These are phyloP conservation scores for Macrocybe gigantea DNA, from an alignment of 768 basidiomycete genomes.

Conservation along the genomic window DNA sequence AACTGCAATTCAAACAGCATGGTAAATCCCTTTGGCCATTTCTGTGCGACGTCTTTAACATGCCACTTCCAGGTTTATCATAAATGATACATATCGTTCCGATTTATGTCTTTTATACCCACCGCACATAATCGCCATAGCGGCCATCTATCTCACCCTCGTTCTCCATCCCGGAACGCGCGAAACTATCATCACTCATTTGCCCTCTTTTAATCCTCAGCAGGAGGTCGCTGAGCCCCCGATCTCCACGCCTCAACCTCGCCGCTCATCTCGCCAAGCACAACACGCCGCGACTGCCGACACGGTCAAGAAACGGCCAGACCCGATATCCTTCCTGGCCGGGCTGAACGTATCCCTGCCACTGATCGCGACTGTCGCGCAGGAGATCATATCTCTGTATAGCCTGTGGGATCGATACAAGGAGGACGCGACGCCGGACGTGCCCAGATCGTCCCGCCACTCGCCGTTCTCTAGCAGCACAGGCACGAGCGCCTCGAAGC, in stretches of 20 bases:
- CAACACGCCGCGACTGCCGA: slow-evolving; percentile 14
- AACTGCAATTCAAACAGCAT: slow-evolving; percentile 82
- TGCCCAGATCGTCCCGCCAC: slow-evolving; percentile 13
- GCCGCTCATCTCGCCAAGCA: slow-evolving; percentile 51
- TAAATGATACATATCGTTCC: slow-evolving; percentile 95
- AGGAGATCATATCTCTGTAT: slow-evolving; percentile 89
- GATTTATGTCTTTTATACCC: slow-evolving; percentile 93
- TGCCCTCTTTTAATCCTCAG: slow-evolving; percentile 17
- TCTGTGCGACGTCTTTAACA: neutral
- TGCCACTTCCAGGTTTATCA: slow-evolving; percentile 65
- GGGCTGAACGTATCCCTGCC: slow-evolving; percentile 81
- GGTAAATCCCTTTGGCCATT: slow-evolving; percentile 37
- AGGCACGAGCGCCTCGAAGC: slow-evolving; percentile 19
- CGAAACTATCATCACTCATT: slow-evolving; percentile 33
- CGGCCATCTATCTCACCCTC: slow-evolving; percentile 86
- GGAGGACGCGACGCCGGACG: slow-evolving; percentile 48
- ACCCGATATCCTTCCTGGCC: slow-evolving; percentile 79
- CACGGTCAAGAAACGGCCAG: slow-evolving; percentile 34
- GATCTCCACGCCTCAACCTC: slow-evolving; percentile 13
- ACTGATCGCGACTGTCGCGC: slow-evolving; percentile 76
- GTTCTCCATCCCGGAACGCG: slow-evolving; percentile 62
- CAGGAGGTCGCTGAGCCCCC: slow-evolving; percentile 12
- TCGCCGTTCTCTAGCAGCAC: slow-evolving; percentile 20
- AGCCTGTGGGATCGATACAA: slow-evolving; percentile 84
- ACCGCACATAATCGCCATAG: slow-evolving; percentile 90